A percentile compares a stretch with the other conserved stretches of the same genome.
Evolutionary conservation across 2,329 filamentous ascomycete genomes (phyloP).

Genomic region (Aspergillus tubingensis): DNA sequence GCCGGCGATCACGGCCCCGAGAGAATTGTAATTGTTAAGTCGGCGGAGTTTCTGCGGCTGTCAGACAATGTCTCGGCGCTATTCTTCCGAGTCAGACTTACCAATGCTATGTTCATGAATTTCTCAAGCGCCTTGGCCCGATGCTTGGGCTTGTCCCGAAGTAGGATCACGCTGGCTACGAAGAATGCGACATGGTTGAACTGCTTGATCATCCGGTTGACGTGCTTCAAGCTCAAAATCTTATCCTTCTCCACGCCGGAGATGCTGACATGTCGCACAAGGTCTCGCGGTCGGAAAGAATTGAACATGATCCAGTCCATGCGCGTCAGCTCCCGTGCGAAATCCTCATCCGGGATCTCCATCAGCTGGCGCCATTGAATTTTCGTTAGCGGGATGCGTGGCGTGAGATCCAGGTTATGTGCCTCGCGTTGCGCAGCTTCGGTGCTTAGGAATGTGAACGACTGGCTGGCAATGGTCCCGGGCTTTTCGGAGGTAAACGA

Average conservation of each 20-base stretch:
- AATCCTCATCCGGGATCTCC: constrained; percentile 78
- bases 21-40: constrained; percentile 94
- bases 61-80: constrained; percentile 11
- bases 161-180: constrained; percentile 79
- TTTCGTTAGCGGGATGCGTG: constrained; percentile 73
- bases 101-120: constrained; percentile 82
- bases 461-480: constrained; percentile 44
- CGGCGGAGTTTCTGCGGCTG: constrained; percentile 70
- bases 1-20: constrained; percentile 91
- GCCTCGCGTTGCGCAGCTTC: constrained; percentile 83
- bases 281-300: constrained; percentile 86
- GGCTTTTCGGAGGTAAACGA: constrained; percentile 43
- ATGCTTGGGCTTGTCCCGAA: constrained; percentile 95
- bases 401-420: constrained; percentile 67
- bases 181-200: constrained; percentile 85
- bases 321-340: constrained; percentile 87
- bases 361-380: constrained; percentile 88
- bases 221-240: constrained; percentile 75
- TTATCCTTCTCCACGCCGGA: constrained; percentile 54
- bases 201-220: constrained; percentile 91
- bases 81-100: constrained; percentile 24
- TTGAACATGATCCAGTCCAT: constrained; percentile 99
- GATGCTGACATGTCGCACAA: constrained; percentile 86
- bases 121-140: constrained; percentile 88
- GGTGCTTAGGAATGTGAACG: constrained; percentile 42